These are phyloP conservation scores for Alternaria incomplexa DNA, from an alignment of 2,329 filamentous ascomycete species.

Conservation along the genomic window DNA sequence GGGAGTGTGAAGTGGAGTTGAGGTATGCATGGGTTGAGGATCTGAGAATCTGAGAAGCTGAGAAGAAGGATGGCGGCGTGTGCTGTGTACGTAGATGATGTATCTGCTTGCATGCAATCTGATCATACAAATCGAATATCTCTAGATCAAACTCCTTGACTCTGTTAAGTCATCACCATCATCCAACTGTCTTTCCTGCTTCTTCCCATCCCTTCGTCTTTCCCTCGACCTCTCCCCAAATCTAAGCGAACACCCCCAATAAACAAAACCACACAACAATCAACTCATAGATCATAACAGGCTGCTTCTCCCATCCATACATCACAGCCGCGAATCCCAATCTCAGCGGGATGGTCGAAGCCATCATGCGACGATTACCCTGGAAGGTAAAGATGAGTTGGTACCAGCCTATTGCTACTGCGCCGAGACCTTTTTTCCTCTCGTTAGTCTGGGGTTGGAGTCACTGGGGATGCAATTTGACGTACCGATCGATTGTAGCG, in stretches of 20 bases:
- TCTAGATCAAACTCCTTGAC: no score
- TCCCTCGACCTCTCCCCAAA: neutral
- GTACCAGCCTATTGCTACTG: slow-evolving; percentile 19
- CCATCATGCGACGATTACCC: slow-evolving; percentile 9
- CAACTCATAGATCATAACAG: slow-evolving; percentile 3
- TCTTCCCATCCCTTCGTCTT: no score
- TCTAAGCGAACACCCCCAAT: slow-evolving; percentile 1
- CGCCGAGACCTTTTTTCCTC: slow-evolving; percentile 11
- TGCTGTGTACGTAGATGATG: no score
- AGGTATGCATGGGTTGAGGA: neutral
- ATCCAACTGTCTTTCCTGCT: no score
- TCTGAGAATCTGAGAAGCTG: no score
- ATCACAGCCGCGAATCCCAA: slow-evolving; percentile 7
- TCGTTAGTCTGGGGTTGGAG: neutral
- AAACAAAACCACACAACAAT: slow-evolving; percentile 7
- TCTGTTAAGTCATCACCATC: no score
- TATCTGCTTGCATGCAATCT: neutral
- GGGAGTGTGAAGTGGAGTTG: slow-evolving; percentile 36
- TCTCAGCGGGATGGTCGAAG: slow-evolving; percentile 10
- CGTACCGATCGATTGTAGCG: slow-evolving; percentile 8
- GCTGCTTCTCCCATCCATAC: slow-evolving; percentile 2
- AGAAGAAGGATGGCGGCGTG: no score
- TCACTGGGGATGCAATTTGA: no score
- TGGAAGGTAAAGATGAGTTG: slow-evolving; percentile 17
- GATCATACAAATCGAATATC: neutral